These are phyloP conservation scores for Rhodotorula graminis DNA, from an alignment of 768 basidiomycete species.

Conservation along the genomic window DNA sequence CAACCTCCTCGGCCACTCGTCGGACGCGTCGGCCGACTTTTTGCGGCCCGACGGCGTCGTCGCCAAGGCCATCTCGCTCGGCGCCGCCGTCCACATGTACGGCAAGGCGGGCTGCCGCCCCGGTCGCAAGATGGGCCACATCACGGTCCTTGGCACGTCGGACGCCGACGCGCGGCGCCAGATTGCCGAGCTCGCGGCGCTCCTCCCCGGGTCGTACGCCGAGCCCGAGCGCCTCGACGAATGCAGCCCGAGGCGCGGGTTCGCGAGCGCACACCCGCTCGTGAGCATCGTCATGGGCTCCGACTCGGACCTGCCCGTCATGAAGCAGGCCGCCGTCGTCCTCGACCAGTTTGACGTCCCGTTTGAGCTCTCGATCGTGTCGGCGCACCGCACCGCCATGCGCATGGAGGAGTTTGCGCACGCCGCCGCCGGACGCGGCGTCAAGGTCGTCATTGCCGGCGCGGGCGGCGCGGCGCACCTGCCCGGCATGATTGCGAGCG, in stretches of 20 bases:
- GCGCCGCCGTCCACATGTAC: conserved; percentile 81
- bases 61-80: conserved; percentile 46
- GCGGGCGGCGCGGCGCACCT: conserved; percentile 98
- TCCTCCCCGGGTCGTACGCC: conserved; percentile 54
- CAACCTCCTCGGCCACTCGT: conserved; percentile 83
- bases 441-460: conserved; percentile 77
- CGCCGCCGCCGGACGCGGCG: conserved; percentile 55
- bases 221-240: conserved; percentile 35
- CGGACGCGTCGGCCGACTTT: conserved; percentile 53
- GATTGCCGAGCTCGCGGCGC: conserved; percentile 68
- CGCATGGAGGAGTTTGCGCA: conserved; percentile 76
- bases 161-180: conserved; percentile 67
- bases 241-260: conserved; percentile 53
- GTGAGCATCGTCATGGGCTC: conserved; percentile 98
- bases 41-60: conserved; percentile 27
- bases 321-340: conserved; percentile 80
- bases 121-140: conserved; percentile 96
- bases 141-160: conserved; percentile 76
- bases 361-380: conserved; percentile 91
- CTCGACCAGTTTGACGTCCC: conserved; percentile 77
- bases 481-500: conserved; percentile 95
- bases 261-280: conserved; percentile 66
- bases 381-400: conserved; percentile 90
- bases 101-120: conserved; percentile 86
- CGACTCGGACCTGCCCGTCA: conserved; percentile 91